Conservation (phyloP, 2,329 filamentous ascomycete species). For the Elsinoe perseae region DNA sequence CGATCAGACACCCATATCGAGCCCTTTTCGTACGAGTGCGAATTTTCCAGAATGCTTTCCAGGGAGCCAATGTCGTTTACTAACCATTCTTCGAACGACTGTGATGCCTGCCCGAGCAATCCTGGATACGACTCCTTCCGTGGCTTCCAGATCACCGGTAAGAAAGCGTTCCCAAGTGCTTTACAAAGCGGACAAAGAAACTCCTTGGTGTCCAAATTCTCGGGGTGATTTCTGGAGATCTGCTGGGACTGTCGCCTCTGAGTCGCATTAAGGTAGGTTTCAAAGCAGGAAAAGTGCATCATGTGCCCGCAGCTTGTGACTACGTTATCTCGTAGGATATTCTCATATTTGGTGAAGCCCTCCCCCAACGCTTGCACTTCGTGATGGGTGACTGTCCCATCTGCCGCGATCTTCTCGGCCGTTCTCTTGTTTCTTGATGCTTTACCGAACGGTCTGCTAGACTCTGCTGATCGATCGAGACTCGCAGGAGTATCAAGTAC, state of each 20-base stretch:
- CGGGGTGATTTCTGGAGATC: slow-evolving; percentile 89
- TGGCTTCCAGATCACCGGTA: slow-evolving; percentile 92
- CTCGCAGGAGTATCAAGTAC: slow-evolving; percentile 68
- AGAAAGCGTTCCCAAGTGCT: slow-evolving; percentile 85
- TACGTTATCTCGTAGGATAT: slow-evolving; percentile 55
- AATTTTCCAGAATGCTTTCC: background rate
- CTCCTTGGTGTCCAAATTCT: slow-evolving; percentile 68
- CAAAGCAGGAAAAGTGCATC: slow-evolving; percentile 96
- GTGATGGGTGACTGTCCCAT: slow-evolving; percentile 61
- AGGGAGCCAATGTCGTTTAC: slow-evolving; percentile 20
- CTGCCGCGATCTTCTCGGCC: slow-evolving; percentile 66
- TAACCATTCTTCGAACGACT: slow-evolving; percentile 62
- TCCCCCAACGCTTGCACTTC: slow-evolving; percentile 81
- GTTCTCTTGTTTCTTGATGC: slow-evolving; percentile 74
- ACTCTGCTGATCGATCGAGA: slow-evolving; percentile 77
- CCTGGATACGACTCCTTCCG: slow-evolving; percentile 78
- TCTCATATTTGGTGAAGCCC: slow-evolving; percentile 58
- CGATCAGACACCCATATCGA: background rate
- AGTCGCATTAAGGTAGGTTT: slow-evolving; percentile 80
- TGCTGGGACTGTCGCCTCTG: slow-evolving; percentile 79
- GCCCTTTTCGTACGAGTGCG: background rate
- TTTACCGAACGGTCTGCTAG: slow-evolving; percentile 80
- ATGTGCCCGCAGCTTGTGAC: slow-evolving; percentile 93
- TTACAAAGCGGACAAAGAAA: slow-evolving; percentile 97
- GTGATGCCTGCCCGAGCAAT: slow-evolving; percentile 46